These are phyloP conservation scores for Collybia mongolica DNA, from an alignment of 768 basidiomycete genomes.

Conservation along the genomic window DNA sequence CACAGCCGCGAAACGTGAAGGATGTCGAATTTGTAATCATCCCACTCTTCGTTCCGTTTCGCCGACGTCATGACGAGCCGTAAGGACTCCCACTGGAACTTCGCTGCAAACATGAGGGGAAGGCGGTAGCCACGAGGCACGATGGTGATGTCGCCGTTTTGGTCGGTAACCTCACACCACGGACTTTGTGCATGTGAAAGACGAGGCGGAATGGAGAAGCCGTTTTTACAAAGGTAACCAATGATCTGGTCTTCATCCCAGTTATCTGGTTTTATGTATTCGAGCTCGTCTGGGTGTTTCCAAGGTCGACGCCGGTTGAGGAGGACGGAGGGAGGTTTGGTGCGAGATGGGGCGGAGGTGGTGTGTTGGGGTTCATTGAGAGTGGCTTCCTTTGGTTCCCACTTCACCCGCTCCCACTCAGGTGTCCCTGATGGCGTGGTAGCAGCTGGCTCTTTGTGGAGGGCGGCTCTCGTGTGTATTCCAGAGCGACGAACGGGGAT, in stretches of 20 bases:
- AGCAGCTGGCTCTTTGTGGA: no score
- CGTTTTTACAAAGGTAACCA: conserved; percentile 28
- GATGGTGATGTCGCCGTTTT: conserved; percentile 15
- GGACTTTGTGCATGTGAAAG: conserved; percentile 3
- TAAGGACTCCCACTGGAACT: conserved; percentile 42
- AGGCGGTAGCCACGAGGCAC: conserved; percentile 38
- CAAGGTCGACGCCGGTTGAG: conserved; percentile 19
- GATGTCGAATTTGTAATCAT: conserved; percentile 39
- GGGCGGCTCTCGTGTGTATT: no score
- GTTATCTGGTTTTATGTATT: conserved; percentile 27
- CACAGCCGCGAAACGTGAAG: conserved; percentile 41
- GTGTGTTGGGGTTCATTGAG: background rate
- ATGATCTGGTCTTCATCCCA: conserved; percentile 34
- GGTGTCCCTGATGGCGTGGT: no score
- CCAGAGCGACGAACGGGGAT: background rate
- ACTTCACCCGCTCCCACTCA: no score
- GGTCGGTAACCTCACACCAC: conserved; percentile 16
- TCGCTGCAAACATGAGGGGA: conserved; percentile 44
- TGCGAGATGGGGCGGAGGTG: background rate
- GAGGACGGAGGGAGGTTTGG: background rate
- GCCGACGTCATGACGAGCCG: conserved; percentile 36
- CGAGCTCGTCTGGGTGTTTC: conserved; percentile 40
- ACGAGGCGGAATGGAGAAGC: conserved; percentile 35
- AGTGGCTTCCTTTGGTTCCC: no score
- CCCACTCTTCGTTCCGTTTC: conserved; percentile 36